Evolutionary conservation across 345 rosid species (phyloP), one percentile per base, ranked within the genome.

Genomic region (Cardamine resedifolia): DNA sequence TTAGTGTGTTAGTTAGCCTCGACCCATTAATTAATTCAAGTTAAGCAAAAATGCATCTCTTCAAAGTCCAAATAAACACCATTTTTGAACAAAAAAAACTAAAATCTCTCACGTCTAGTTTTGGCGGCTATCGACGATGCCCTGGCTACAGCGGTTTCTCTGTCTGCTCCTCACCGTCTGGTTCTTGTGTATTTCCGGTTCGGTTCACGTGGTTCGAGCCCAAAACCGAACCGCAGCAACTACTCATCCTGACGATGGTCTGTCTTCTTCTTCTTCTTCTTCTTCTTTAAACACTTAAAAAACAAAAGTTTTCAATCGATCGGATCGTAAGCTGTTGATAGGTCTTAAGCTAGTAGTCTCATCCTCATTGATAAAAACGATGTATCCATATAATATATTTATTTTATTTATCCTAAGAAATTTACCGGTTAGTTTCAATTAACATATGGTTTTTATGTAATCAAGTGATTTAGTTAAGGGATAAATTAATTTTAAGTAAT

Each of bases 191-290:
- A 16, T 53, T 4, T 44, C 41, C 27, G 26, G 58, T 45, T 34
- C 16, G 20, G 44, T 68, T 52, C 30, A 59, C 9, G 12, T 60
- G 16, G 69, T 68, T 68, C 41, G 7, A 75, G 79, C 75, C 50
- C 79, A 75, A 62, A 75, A 62, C 51, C 38, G 52, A 68, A 69
- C 70, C 30, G 18, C 28, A 59, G 62, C 73, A 28, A 74, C 78
- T 23, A 74, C 78, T 43, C 27, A 61, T 61, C 58, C 65, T 41
- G 78, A 61, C 41, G 78, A 75, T 21, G 78, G 78, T 75, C 9
- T 68, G 62, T 31, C 59, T 26, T 31, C 59, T 33, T 23, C 24
- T 26, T 31, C 59, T 33, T 31, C 59, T 33, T 53, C 66, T 38
- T 45, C 66, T 24, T 50, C 56, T 16, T 62, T 10, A 7, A 31